Evolutionary conservation across 1,284 basidiomycete species (phyloP), one percentile per base, ranked within the genome.

Genomic region (Melampsora americana): DNA sequence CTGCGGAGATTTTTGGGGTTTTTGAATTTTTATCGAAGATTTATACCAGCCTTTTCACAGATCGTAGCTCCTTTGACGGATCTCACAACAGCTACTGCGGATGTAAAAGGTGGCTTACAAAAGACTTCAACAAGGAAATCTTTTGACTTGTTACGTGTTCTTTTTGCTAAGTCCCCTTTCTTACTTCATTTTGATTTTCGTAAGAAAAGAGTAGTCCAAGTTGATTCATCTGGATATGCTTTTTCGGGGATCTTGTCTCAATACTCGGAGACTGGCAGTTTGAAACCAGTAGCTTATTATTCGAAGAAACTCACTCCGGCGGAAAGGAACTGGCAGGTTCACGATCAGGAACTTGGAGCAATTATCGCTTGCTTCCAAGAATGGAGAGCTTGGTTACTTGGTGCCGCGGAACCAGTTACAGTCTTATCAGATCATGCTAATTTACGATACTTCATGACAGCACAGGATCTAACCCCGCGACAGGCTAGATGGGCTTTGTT

Each of bases 81-180:
- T 9, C 35, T 69, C 9, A 69, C 68, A 20, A 69, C 20, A 32
- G 28, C 11, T 6, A 42, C 78, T 82, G 84, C 69, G 70, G 35
- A 66, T 66, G 64, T 35, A 65, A 74, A 28, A 79, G 83, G 50
- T 35, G 77, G 0, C 79, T 81, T 70, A 12, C 18, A 53, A 53
- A 3, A 5, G 5, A 4, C 50, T 3, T 82, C 83, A 71, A 79
- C 83, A 0, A 70, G 79, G 0, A 64, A 39, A 0, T 82, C 80
- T 0, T 84, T 82, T 74, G 79, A 83, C 77, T 81, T 80, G 0
- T 32, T 84, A 2, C 75, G 80, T 0, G 80, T 84, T 1, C 71
- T 81, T 5, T 53, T 53, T 53, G 23, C 50, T 53, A 18, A 53
- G 50, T 18, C 60, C 18, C 60, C 60, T 26, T 35, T 62, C 7